Conservation (phyloP, 331 rosid species). For the Quercus lobata region DNA sequence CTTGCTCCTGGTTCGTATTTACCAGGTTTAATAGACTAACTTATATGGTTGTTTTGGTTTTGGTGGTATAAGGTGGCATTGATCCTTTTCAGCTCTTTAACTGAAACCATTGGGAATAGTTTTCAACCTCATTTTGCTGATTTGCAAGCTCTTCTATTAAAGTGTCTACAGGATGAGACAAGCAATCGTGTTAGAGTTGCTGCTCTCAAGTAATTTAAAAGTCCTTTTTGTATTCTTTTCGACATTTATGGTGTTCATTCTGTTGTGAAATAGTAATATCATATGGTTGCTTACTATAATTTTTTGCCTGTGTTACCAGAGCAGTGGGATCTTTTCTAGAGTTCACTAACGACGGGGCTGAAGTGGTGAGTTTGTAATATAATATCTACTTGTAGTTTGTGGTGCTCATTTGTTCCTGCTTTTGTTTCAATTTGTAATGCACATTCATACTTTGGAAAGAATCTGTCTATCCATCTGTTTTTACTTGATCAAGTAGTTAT, state of each 20-base stretch:
- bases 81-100: conserved; percentile 94
- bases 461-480: background rate
- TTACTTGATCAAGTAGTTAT: background rate
- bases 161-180: conserved; percentile 94
- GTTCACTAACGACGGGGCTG: conserved; percentile 84
- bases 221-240: background rate
- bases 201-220: conserved; percentile 73
- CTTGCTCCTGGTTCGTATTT: background rate
- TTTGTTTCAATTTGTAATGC: too few species aligned
- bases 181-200: conserved; percentile 96
- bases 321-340: conserved; percentile 98
- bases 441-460: background rate
- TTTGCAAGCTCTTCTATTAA: conserved; percentile 90
- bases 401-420: background rate
- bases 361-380: conserved; percentile 67
- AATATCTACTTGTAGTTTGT: background rate
- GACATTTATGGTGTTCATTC: background rate
- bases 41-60: conserved; percentile 24
- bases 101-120: conserved; percentile 90
- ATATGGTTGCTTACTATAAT: conserved; percentile 23
- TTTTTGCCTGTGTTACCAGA: conserved; percentile 42
- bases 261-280: background rate
- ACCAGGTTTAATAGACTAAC: conserved; percentile 24
- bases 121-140: conserved; percentile 81
- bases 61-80: conserved; percentile 75